Percentiles rank a stretch among this genome's conserved stretches.
Conservation (phyloP, 2,329 filamentous ascomycete species). For the Teratosphaeria viscida region DNA sequence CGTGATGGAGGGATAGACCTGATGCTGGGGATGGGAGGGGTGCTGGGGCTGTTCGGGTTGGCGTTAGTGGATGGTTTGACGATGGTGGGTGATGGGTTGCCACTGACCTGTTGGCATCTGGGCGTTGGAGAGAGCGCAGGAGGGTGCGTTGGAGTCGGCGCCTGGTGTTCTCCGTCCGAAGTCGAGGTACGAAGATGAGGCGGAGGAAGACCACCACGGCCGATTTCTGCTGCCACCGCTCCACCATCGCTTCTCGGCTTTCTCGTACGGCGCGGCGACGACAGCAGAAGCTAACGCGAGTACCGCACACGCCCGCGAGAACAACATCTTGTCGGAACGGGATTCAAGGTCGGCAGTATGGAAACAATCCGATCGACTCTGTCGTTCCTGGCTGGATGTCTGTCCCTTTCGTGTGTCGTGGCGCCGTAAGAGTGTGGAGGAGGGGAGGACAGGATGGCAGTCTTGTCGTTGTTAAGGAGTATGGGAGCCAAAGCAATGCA, state of each 20-base stretch:
- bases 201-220: constrained; percentile 5
- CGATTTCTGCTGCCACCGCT: background rate
- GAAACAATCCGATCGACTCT: background rate
- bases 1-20: constrained; percentile 59
- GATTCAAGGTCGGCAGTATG: constrained; percentile 1
- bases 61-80: background rate
- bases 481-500: background rate
- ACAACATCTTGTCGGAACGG: constrained; percentile 14
- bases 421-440: background rate
- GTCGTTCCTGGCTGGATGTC: background rate
- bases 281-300: constrained; percentile 11
- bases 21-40: constrained; percentile 50
- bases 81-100: background rate
- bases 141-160: constrained; percentile 5
- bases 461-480: background rate
- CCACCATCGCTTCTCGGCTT: constrained; percentile 11
- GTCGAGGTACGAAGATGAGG: constrained; percentile 9
- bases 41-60: constrained; percentile 19
- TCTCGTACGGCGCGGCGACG: constrained; percentile 13
- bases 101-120: constrained; percentile 12
- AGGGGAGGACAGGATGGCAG: background rate
- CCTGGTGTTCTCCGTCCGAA: constrained; percentile 9
- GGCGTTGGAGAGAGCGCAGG: constrained; percentile 13
- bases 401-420: background rate
- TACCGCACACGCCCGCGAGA: constrained; percentile 12